phyloP scores from a whole-genome alignment of 2,329 filamentous ascomycete genomes.

The Dactylellina leptospora region DNA sequence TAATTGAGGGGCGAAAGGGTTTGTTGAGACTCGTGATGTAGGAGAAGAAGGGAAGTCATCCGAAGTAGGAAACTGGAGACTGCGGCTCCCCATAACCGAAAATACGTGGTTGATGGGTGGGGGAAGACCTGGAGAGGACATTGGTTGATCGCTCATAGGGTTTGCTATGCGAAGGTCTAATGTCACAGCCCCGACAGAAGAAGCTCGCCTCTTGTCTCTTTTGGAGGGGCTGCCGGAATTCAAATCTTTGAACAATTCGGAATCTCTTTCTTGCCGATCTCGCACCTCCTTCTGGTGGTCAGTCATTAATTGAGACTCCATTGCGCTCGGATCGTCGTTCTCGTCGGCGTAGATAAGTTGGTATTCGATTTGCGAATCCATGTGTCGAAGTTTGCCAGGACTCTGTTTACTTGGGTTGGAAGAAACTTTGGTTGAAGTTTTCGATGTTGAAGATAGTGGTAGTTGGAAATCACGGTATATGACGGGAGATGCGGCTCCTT shows the following conservation, averaged over 20 bases:
- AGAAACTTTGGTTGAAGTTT: conserved; percentile 54
- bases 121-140: conserved; percentile 41
- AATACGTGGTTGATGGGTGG: conserved; percentile 8
- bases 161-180: conserved; percentile 45
- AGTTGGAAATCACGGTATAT: conserved; percentile 39
- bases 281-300: conserved; percentile 81
- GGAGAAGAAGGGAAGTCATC: conserved; percentile 45
- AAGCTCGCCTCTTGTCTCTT: not conserved
- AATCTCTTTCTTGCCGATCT: conserved; percentile 73
- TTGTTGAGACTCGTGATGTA: conserved; percentile 20
- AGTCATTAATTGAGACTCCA: conserved; percentile 75
- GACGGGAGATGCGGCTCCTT: conserved; percentile 32
- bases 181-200: conserved; percentile 2
- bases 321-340: conserved; percentile 65
- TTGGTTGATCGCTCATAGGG: conserved; percentile 27
- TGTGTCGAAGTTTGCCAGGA: conserved; percentile 64
- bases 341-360: conserved; percentile 67
- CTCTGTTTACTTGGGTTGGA: conserved; percentile 50
- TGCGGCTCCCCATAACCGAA: conserved; percentile 27
- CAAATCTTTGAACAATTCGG: conserved; percentile 56
- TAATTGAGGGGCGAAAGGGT: conserved; percentile 24
- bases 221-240: conserved; percentile 19
- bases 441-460: conserved; percentile 21
- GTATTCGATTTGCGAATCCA: conserved; percentile 84
- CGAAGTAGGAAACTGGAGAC: conserved; percentile 42